Evolutionary conservation across 73 alveolate species (phyloP).

Genomic region (Paramecium sexaurelia): DNA sequence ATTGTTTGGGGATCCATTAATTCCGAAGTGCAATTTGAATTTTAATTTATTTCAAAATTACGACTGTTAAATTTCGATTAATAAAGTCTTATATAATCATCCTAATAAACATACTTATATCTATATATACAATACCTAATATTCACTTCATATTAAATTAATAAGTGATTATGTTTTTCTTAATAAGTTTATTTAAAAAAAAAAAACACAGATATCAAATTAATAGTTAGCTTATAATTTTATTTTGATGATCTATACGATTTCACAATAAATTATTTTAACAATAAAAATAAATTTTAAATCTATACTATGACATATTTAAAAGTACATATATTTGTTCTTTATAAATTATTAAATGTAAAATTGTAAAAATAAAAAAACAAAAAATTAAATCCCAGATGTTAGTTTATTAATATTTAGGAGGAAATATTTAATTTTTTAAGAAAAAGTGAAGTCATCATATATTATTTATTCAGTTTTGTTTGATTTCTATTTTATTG

Average conservation of each 20-base stretch:
- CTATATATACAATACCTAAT: neutral
- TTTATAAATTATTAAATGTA: neutral
- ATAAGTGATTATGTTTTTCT: no score
- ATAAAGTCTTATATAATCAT: no score
- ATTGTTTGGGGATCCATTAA: neutral
- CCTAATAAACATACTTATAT: neutral
- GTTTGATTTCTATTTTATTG: neutral
- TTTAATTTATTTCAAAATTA: slow-evolving; percentile 10
- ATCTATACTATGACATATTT: neutral
- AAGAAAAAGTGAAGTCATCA: neutral
- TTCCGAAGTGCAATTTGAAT: slow-evolving; percentile 40
- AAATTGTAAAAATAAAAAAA: neutral
- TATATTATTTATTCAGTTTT: neutral
- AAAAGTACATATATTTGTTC: neutral
- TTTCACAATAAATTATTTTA: no score
- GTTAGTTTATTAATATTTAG: no score
- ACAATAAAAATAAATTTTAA: no score
- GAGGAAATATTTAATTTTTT: no score
- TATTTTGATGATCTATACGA: no score
- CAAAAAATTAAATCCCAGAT: no score
- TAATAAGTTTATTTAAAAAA: no score
- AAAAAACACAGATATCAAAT: no score
- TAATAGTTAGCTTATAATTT: no score
- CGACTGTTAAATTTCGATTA: slow-evolving; percentile 22
- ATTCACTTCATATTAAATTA: neutral